Percentiles rank a stretch among this genome's conserved stretches.
phyloP scores from a whole-genome alignment of 768 basidiomycete genomes.

The Trametes coccinea region DNA sequence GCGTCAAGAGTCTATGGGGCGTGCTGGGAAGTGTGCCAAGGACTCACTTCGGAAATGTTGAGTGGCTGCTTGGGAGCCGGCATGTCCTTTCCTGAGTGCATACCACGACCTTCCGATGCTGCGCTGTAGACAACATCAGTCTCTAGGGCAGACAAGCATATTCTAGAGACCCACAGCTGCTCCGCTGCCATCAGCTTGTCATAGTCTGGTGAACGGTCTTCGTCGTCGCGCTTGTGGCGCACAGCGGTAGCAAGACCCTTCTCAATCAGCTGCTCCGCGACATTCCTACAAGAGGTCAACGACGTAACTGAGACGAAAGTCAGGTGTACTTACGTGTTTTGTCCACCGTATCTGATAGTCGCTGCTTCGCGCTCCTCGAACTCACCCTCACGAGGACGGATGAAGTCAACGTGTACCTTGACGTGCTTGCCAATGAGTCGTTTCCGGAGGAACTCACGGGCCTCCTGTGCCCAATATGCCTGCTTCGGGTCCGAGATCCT shows the following conservation, averaged over 20 bases:
- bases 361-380: conserved; percentile 93
- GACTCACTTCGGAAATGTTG: conserved; percentile 86
- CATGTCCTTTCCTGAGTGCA: conserved; percentile 92
- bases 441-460: conserved; percentile 90
- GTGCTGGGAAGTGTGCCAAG: conserved; percentile 41
- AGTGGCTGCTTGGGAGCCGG: conserved; percentile 76
- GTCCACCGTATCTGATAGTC: conserved; percentile 81
- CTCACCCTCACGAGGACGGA: conserved; percentile 90
- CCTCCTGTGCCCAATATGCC: conserved; percentile 87
- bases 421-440: conserved; percentile 89
- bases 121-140: conserved; percentile 51
- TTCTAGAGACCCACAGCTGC: conserved; percentile 62
- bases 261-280: conserved; percentile 92
- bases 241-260: conserved; percentile 89
- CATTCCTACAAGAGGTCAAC: conserved; percentile 57
- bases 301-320: neutral
- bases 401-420: conserved; percentile 82
- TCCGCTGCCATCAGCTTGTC: conserved; percentile 96
- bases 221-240: conserved; percentile 92
- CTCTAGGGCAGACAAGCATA: no score
- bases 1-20: neutral
- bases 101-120: conserved; percentile 70
- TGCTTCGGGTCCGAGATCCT: conserved; percentile 87
- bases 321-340: conserved; percentile 60
- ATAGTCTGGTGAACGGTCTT: conserved; percentile 93